phyloP scores from a whole-genome alignment of 331 rosid genomes.

The Saraca asoca region DNA sequence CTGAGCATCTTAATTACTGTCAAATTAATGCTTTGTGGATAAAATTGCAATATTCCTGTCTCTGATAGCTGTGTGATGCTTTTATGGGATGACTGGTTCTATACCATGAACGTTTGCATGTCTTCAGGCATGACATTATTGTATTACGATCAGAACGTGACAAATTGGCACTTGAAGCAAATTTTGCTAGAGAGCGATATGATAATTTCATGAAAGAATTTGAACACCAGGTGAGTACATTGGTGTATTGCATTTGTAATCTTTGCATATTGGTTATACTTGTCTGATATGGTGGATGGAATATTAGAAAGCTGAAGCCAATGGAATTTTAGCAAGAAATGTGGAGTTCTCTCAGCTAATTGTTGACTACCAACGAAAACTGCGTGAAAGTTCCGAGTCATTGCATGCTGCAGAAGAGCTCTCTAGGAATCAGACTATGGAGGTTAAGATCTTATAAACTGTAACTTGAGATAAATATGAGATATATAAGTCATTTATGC shows the following conservation, averaged over 20 bases:
- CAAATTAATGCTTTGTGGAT: neutral
- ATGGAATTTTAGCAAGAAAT: slow-evolving; percentile 72
- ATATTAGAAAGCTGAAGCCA: slow-evolving; percentile 69
- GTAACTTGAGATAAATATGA: neutral
- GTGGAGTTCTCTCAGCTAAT: slow-evolving; percentile 84
- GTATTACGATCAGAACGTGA: slow-evolving; percentile 71
- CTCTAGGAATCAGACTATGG: slow-evolving; percentile 73
- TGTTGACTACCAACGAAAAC: slow-evolving; percentile 76
- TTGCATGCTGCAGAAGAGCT: slow-evolving; percentile 67
- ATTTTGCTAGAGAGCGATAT: slow-evolving; percentile 72
- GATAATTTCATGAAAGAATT: slow-evolving; percentile 74
- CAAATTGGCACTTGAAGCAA: slow-evolving; percentile 67
- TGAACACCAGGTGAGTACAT: slow-evolving; percentile 65
- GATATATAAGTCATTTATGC: neutral
- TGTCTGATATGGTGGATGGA: slow-evolving; percentile 14
- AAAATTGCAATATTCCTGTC: neutral
- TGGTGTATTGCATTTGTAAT: neutral
- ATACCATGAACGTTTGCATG: slow-evolving; percentile 3
- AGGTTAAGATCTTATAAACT: slow-evolving; percentile 53
- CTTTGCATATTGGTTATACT: slow-evolving; percentile 8
- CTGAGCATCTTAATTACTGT: neutral
- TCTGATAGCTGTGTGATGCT: slow-evolving; percentile 6
- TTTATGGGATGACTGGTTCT: slow-evolving; percentile 12
- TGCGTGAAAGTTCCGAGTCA: slow-evolving; percentile 81
- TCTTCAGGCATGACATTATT: slow-evolving; percentile 69